A percentile compares a stretch with the other conserved stretches of the same genome.
Conservation (phyloP, 768 basidiomycete genomes). For the Mycena amicta region DNA sequence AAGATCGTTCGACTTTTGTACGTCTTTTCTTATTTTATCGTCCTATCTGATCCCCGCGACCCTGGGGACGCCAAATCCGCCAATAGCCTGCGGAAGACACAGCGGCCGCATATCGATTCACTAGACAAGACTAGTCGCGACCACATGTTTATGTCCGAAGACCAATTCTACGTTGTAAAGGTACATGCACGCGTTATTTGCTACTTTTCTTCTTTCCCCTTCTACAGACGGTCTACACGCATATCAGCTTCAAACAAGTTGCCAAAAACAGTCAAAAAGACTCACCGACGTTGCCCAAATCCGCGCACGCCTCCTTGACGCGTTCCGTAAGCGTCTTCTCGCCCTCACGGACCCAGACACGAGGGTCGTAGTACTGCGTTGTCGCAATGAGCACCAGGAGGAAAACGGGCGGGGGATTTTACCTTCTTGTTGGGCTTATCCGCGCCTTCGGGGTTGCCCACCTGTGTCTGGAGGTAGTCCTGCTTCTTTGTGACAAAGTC, state of each 20-base stretch:
- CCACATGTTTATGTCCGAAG: neutral
- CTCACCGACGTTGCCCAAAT: conserved; percentile 63
- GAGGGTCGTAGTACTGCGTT: conserved; percentile 88
- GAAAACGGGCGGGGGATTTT: neutral
- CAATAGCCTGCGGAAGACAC: no score
- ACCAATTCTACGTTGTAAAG: neutral
- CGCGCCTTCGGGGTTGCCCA: conserved; percentile 94
- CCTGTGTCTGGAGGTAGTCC: conserved; percentile 86
- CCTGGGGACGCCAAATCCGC: no score
- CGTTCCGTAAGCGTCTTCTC: conserved; percentile 89
- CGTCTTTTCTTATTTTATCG: neutral
- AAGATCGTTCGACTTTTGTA: neutral
- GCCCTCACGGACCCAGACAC: conserved; percentile 98
- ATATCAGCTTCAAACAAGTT: neutral
- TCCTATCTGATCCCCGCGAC: neutral
- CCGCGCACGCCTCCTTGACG: conserved; percentile 91
- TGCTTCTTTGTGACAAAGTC: conserved; percentile 87
- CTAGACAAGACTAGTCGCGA: no score
- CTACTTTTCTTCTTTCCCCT: neutral
- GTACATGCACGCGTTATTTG: neutral
- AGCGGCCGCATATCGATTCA: no score
- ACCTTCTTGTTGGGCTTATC: conserved; percentile 99
- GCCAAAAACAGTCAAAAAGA: neutral
- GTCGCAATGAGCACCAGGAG: neutral
- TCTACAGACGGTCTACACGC: conserved; percentile 1